phyloP scores from a whole-genome alignment of 345 rosid species.

The Melaleuca alternifolia region DNA sequence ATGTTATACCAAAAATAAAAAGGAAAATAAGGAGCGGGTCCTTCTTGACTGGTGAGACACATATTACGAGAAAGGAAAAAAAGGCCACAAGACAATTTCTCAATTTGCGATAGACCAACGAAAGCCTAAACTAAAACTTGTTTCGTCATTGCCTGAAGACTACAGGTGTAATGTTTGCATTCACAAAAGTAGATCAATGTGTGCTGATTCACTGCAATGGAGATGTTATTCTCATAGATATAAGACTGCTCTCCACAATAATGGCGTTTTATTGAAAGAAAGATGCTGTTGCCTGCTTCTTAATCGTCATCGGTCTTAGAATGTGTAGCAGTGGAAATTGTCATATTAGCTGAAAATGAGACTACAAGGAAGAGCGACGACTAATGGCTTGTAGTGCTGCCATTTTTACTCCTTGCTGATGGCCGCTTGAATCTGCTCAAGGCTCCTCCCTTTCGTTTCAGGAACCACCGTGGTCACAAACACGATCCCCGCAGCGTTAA shows the following conservation, averaged over 20 bases:
- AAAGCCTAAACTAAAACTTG: neutral
- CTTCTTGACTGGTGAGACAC: no score
- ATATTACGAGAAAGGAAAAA: no score
- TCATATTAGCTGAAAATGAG: neutral
- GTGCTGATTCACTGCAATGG: neutral
- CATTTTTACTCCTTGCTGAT: neutral
- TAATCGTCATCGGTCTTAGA: neutral
- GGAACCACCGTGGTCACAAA: constrained; percentile 4
- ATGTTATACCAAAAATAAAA: no score
- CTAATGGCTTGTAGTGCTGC: neutral
- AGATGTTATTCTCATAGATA: neutral
- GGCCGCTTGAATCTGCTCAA: constrained; percentile 7
- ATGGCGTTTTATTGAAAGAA: neutral
- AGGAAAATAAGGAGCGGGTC: no score
- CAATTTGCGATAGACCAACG: neutral
- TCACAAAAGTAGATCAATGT: no score
- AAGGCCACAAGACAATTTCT: neutral
- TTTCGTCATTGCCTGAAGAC: neutral
- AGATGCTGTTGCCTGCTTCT: neutral
- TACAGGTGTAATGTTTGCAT: neutral
- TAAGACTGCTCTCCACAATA: neutral
- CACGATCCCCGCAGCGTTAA: neutral
- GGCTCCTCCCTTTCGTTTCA: constrained; percentile 11
- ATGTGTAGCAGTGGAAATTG: neutral
- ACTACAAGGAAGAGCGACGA: neutral